Evolutionary conservation across 176 grass and related monocot species (phyloP).

Genomic region (Tillandsia fasciculata): DNA sequence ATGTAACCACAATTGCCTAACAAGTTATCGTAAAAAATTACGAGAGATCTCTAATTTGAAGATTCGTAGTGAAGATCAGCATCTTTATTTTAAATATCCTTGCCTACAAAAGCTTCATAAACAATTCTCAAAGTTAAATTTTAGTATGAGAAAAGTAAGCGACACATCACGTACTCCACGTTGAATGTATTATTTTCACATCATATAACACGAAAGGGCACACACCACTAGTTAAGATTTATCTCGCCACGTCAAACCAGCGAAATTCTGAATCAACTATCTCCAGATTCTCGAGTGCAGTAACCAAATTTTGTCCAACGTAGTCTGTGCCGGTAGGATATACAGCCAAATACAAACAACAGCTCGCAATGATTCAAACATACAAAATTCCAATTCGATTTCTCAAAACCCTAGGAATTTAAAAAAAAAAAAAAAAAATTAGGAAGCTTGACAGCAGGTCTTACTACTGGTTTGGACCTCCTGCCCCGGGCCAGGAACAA

Average conservation of each 20-base stretch:
- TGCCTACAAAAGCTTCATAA: too few relatives aligned
- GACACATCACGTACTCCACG: too few relatives aligned
- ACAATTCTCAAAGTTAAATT: too few relatives aligned
- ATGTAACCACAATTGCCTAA: too few relatives aligned
- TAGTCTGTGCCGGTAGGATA: constrained; percentile 11
- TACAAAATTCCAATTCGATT: neutral
- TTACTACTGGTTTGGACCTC: constrained; percentile 53
- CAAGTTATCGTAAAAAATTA: too few relatives aligned
- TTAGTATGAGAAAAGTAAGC: too few relatives aligned
- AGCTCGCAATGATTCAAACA: constrained; percentile 1
- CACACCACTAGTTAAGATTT: neutral
- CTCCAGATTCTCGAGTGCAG: neutral
- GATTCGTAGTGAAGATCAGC: too few relatives aligned
- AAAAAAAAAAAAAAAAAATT: too few relatives aligned
- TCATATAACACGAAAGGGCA: neutral
- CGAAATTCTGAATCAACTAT: neutral
- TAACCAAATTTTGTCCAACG: constrained; percentile 10
- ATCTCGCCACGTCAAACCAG: neutral
- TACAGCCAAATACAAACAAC: constrained; percentile 30
- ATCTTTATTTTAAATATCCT: too few relatives aligned
- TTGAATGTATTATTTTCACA: neutral
- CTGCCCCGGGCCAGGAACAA: constrained; percentile 43
- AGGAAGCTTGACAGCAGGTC: constrained; percentile 29
- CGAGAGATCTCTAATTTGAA: too few relatives aligned
- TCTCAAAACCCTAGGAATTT: too few relatives aligned